These are phyloP conservation scores for Dysphania ambrosioides DNA, from an alignment of 148 eudicot genomes.

Conservation along the genomic window DNA sequence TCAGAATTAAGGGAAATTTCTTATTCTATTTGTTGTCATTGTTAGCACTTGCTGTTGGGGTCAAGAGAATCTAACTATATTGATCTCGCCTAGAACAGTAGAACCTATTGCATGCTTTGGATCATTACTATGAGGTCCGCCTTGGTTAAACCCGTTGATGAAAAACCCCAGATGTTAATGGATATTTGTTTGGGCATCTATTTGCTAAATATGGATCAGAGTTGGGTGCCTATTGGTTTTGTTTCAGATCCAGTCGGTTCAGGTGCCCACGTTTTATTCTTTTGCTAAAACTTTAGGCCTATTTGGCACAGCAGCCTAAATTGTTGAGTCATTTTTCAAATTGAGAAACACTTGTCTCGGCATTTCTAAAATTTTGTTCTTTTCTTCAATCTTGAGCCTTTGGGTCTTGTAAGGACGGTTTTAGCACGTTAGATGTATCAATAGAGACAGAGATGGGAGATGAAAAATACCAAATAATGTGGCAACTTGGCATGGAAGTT, in stretches of 20 bases:
- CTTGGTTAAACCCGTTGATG: conserved; percentile 6
- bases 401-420: background rate
- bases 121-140: conserved; percentile 15
- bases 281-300: conserved; percentile 7
- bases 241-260: conserved; percentile 9
- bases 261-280: conserved; percentile 11
- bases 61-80: conserved; percentile 5
- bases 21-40: conserved; percentile 13
- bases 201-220: conserved; percentile 6
- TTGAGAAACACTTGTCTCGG: background rate
- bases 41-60: background rate
- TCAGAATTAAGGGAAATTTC: conserved; percentile 7
- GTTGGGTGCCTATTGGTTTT: conserved; percentile 7
- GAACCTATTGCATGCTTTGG: conserved; percentile 1
- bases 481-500: conserved; percentile 11
- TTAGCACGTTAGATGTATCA: conserved; percentile 10
- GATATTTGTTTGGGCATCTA: conserved; percentile 5
- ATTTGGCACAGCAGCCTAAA: background rate
- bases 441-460: background rate
- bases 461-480: background rate
- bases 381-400: background rate
- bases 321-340: background rate
- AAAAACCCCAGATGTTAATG: conserved; percentile 10
- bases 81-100: conserved; percentile 11
- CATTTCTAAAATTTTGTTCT: background rate